Evolutionary conservation across 2,329 filamentous ascomycete species (phyloP), one percentile per base, ranked within the genome.

Genomic region (Herpomyces periplanetae): DNA sequence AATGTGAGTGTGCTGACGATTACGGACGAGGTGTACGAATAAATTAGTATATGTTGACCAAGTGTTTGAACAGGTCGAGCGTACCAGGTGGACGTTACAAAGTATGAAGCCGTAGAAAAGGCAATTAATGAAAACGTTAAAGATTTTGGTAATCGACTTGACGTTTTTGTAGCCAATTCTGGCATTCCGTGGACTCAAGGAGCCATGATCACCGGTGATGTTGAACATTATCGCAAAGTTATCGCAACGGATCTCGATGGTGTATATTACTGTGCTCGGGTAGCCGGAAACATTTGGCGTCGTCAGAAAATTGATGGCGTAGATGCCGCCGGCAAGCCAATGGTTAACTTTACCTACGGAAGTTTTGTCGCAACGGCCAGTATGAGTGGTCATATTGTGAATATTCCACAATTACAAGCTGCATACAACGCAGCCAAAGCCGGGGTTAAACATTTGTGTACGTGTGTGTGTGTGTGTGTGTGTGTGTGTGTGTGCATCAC

Each of bases 151-250:
- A 58, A 58, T 23, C 52, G 62, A 3, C 49, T 75, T 5, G 65
- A 73, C 30, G 45, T 69, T 27, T 69, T 75, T 29, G 52, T 73
- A 17, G 64, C 65, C 28, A 75, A 80, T 33, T 58, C 59, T 7
- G 64, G 64, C 19, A 57, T 71, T 20, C 48, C 57, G 1, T 73
- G 62, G 62, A 57, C 49, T 2, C 45, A 65, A 23, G 59, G 60
- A 0, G n/a, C n/a, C n/a, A 54, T 62, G 32, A 43, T 66, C 13
- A 56, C 65, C 24, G 60, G 56, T 10, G 40, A 51, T 3, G 32
- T 58, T 8, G 47, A 54, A 8, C 50, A 54, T 29, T 65, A 64
- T 39, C 46, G 47, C 19, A 49, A 55, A 24, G 59, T 75, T 15
- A 45, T 69, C 27, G 41, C 45, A 17, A 60, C 62, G 19, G 64